Percentiles rank a stretch among this genome's conserved stretches.
phyloP scores from a whole-genome alignment of 495 filamentous ascomycete genomes.

The Rostrohypoxylon terebratum region DNA sequence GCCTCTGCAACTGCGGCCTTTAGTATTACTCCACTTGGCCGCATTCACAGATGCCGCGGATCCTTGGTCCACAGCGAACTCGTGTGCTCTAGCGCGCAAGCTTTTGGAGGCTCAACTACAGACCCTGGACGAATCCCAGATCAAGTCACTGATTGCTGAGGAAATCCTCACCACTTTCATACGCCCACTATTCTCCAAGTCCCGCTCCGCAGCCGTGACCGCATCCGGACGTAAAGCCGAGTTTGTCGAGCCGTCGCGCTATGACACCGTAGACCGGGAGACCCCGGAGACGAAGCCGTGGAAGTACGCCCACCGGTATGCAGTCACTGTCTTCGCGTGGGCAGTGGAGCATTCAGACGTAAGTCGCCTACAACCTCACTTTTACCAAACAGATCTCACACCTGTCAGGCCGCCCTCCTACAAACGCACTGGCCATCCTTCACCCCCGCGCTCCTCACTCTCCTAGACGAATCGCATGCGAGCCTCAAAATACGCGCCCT shows the following conservation, averaged over 20 bases:
- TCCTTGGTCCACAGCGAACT: constrained; percentile 65
- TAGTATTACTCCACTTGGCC: constrained; percentile 49
- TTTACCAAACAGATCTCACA: neutral
- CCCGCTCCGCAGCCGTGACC: constrained; percentile 71
- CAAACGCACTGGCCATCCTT: constrained; percentile 77
- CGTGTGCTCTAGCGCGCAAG: constrained; percentile 59
- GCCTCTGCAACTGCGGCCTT: constrained; percentile 34
- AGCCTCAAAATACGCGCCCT: constrained; percentile 67
- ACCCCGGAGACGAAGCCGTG: constrained; percentile 74
- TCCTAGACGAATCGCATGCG: constrained; percentile 75
- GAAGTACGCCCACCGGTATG: constrained; percentile 73
- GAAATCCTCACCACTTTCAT: constrained; percentile 64
- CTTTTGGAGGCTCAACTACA: constrained; percentile 19
- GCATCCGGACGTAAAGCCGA: constrained; percentile 64
- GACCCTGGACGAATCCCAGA: constrained; percentile 13
- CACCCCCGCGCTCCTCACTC: constrained; percentile 82
- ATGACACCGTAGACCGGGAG: constrained; percentile 56
- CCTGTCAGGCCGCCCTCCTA: constrained; percentile 30
- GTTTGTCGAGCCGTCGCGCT: constrained; percentile 54
- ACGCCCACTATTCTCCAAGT: constrained; percentile 77
- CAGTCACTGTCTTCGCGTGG: constrained; percentile 75
- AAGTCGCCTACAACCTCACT: constrained; percentile 24
- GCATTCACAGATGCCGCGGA: constrained; percentile 63
- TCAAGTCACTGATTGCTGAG: constrained; percentile 62
- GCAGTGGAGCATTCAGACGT: constrained; percentile 64